Evolutionary conservation across 495 filamentous ascomycete species (phyloP).

Genomic region (Elasticomyces elasticus): DNA sequence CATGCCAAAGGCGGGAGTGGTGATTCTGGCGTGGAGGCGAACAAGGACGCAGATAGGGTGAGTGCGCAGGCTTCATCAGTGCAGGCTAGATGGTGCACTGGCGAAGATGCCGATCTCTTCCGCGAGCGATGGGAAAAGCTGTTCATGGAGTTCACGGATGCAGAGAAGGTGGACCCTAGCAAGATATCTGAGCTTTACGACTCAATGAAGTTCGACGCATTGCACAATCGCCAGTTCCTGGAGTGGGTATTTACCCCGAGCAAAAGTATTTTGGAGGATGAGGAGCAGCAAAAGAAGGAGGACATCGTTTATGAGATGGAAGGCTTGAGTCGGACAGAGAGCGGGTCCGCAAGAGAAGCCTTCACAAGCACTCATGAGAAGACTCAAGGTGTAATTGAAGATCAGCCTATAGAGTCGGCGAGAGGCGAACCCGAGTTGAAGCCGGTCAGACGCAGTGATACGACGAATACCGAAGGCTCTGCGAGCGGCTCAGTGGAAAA

Average conservation of each 20-base stretch:
- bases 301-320: background rate
- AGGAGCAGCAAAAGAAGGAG: constrained; percentile 22
- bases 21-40: background rate
- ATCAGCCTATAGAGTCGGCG: background rate
- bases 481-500: constrained; percentile 12
- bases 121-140: constrained; percentile 97
- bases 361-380: constrained; percentile 12
- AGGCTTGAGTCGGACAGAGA: constrained; percentile 8
- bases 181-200: constrained; percentile 97
- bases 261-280: constrained; percentile 55
- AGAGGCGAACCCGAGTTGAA: background rate
- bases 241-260: constrained; percentile 94
- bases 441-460: constrained; percentile 3
- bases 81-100: constrained; percentile 90
- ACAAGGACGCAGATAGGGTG: background rate
- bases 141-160: constrained; percentile 90
- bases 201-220: constrained; percentile 97
- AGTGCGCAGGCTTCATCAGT: constrained; percentile 46
- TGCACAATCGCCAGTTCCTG: constrained; percentile 93
- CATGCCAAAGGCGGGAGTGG: constrained; percentile 39
- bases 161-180: constrained; percentile 93
- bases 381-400: background rate
- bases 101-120: constrained; percentile 89
- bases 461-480: background rate
- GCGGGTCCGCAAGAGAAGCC: constrained; percentile 10